Conservation (phyloP, 208 protist genomes). For the Acanthamoeba lenticulata region DNA sequence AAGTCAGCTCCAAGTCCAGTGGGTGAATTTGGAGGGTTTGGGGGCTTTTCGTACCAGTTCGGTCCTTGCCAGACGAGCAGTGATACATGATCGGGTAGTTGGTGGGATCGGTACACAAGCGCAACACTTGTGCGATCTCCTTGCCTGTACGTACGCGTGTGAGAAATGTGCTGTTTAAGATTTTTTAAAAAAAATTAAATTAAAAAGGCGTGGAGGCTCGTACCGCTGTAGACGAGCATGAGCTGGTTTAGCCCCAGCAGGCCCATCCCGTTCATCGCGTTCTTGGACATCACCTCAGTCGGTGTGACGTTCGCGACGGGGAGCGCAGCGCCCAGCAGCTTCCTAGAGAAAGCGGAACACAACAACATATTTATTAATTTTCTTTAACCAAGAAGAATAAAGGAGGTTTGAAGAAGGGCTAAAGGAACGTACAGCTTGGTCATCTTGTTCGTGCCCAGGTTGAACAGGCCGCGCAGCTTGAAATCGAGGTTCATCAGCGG, state of each 20-base stretch:
- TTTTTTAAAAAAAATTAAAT: too few species aligned
- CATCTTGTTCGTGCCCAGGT: neutral
- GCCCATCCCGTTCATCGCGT: conserved; percentile 61
- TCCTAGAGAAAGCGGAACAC: neutral
- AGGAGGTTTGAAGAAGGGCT: too few species aligned
- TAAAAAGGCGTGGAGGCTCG: neutral
- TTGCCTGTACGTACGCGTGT: neutral
- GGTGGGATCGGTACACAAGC: conserved; percentile 19
- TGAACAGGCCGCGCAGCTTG: conserved; percentile 46
- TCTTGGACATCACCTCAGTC: neutral
- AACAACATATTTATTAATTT: too few species aligned
- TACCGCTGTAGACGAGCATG: conserved; percentile 52
- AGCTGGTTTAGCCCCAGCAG: conserved; percentile 62
- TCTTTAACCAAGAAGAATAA: too few species aligned
- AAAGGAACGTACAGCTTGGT: conserved; percentile 45
- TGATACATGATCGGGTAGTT: conserved; percentile 68
- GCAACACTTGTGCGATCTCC: conserved; percentile 62
- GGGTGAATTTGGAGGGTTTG: neutral
- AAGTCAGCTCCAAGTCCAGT: neutral
- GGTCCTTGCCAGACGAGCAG: conserved; percentile 65
- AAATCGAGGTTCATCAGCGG: conserved; percentile 59
- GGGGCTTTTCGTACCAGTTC: neutral
- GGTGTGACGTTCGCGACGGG: neutral
- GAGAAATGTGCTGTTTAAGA: too few species aligned
- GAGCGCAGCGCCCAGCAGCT: neutral